These are phyloP conservation scores for Nemania sp. DNA, from an alignment of 2,329 filamentous ascomycete species.

Conservation along the genomic window DNA sequence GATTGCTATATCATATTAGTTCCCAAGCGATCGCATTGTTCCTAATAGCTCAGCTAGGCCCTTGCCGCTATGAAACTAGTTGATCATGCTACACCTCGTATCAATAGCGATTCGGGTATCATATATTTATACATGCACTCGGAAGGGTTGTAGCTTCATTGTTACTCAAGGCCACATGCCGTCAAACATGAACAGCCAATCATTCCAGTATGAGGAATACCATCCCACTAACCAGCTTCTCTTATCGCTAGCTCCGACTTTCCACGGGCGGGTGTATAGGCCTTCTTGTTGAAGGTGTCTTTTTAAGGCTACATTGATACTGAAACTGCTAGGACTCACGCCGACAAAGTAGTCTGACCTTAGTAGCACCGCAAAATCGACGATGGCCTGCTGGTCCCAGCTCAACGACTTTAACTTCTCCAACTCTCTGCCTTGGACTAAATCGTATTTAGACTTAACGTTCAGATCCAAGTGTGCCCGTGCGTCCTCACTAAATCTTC, in stretches of 20 bases:
- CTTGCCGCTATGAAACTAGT: not conserved
- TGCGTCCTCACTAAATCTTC: slow-evolving; percentile 52
- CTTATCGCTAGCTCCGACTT: slow-evolving; percentile 54
- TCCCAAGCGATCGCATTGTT: not conserved
- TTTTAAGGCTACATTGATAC: slow-evolving; percentile 60
- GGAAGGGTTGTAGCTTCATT: not conserved
- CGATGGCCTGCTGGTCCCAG: slow-evolving; percentile 59
- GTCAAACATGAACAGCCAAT: slow-evolving; percentile 63
- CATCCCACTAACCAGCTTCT: slow-evolving; percentile 57
- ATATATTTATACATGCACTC: not conserved
- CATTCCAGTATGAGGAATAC: slow-evolving; percentile 59
- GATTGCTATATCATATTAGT: not conserved
- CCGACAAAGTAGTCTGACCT: slow-evolving; percentile 56
- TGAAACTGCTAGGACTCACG: slow-evolving; percentile 61
- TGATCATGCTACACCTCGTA: not conserved
- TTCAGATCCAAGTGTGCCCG: slow-evolving; percentile 44
- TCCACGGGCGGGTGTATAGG: slow-evolving; percentile 57
- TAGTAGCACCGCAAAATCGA: slow-evolving; percentile 57
- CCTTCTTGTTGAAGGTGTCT: slow-evolving; percentile 56
- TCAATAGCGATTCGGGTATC: slow-evolving; percentile 1
- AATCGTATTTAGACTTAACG: slow-evolving; percentile 55
- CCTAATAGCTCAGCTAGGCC: not conserved
- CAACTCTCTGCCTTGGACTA: slow-evolving; percentile 50
- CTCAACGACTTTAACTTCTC: slow-evolving; percentile 51
- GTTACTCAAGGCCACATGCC: slow-evolving; percentile 55